Base-by-base conservation (phyloP, 2,329 filamentous ascomycete species). In the Botrytis squamosa region DNA sequence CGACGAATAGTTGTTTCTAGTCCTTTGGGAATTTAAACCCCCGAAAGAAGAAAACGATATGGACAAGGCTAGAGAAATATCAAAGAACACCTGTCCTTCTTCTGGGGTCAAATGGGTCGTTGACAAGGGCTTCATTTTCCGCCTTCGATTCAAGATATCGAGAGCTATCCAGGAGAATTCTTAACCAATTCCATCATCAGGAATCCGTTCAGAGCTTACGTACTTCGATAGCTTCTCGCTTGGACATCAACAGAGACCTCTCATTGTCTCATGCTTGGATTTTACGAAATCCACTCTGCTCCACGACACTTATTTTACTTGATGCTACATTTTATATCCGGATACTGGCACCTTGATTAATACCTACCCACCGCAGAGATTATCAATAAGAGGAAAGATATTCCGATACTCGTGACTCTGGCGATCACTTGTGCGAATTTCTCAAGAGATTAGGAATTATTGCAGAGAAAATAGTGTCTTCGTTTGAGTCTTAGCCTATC, bases 1-100 rank as follows among this genome's bases (percentile, higher is more conserved):
- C 0, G 7, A 57, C 1, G n/a, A 4, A 62, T 4, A 10, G 20
- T 10, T 62, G 20, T 22, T 20, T 62, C 5, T 36, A 14, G 1
- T 36, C 10, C 18, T 20, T 8, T 46, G 18, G 44, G 62, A 22
- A 46, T 33, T 25, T 9, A 65, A 4, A 55, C 16, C 42, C 22
- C 36, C 36, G 59, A 22, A 62, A 25, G 33, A 16, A 38, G 9
- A 42, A 57, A 42, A 57, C 16, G 18, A 67, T 55, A 10, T 22
- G 8, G 36, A 42, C 29, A 55, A 55, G 65, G 65, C 46, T 68
- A 42, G 33, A 68, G 65, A 68, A 68, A 55, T 25, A 68, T 12
- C 2, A 3, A 22, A 7, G 42, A 16, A 68, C 66, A 68, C 65
- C 16, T 68, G 65, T 49, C 65, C 40, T 68, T 57, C 42, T 22